A percentile compares a stretch with the other conserved stretches of the same genome.
phyloP scores from a whole-genome alignment of 202 grass and related monocot genomes.

The Dendrocalamus latiflorus region DNA sequence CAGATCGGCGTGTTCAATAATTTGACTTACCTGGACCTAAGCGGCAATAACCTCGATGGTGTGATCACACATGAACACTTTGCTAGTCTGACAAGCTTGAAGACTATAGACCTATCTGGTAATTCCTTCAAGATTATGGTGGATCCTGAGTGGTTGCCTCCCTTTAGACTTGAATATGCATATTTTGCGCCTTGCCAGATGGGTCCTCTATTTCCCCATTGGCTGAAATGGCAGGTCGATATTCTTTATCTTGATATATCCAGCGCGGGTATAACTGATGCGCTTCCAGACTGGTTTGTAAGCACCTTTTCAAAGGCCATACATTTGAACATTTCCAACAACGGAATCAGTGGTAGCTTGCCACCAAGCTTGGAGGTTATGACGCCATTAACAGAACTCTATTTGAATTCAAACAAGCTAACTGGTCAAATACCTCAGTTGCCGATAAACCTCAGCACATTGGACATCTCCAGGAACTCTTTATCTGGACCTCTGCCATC shows the following conservation, averaged over 20 bases:
- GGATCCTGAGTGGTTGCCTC: conserved; percentile 11
- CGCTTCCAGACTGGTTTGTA: conserved; percentile 26
- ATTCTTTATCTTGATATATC: not conserved
- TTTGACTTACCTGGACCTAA: not conserved
- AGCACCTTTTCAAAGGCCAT: too few species aligned
- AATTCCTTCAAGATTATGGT: not conserved
- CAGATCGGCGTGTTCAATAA: conserved; percentile 11
- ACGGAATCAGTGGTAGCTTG: conserved; percentile 6
- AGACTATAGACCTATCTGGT: not conserved
- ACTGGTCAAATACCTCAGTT: conserved; percentile 1
- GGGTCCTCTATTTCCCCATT: conserved; percentile 28
- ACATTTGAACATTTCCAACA: not conserved
- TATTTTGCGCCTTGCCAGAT: conserved; percentile 11
- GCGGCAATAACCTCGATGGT: conserved; percentile 13
- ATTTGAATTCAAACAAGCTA: not conserved
- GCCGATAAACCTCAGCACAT: fast-evolving
- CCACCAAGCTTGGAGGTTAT: not conserved
- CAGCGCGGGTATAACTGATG: not conserved
- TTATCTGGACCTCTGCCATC: not conserved
- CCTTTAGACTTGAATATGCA: not conserved
- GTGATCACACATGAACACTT: conserved; percentile 29
- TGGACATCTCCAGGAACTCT: not conserved
- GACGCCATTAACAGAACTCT: fast-evolving
- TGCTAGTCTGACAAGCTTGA: not conserved
- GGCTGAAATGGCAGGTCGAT: conserved; percentile 10